These are phyloP conservation scores for Mrakia hoshinonis DNA, from an alignment of 768 basidiomycete genomes.

Conservation along the genomic window DNA sequence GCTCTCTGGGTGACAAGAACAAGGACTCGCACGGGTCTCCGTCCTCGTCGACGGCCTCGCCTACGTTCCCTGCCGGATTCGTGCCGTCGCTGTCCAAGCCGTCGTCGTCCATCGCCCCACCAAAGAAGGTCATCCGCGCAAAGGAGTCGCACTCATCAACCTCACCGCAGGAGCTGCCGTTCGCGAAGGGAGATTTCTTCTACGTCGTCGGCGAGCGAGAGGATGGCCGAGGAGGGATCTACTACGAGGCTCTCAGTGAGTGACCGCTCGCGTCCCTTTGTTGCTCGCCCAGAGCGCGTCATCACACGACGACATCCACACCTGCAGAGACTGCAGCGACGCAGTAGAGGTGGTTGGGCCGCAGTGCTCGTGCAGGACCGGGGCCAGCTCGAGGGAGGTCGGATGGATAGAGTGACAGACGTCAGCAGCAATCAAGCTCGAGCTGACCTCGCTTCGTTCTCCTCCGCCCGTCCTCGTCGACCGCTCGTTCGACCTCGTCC, in stretches of 20 bases:
- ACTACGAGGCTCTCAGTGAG: slow-evolving; percentile 81
- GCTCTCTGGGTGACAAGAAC: slow-evolving; percentile 56
- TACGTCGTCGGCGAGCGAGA: slow-evolving; percentile 68
- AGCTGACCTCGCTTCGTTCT: slow-evolving; percentile 14
- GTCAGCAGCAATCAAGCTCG: neutral
- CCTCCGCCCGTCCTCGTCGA: neutral
- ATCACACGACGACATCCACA: no score
- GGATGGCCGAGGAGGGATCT: slow-evolving; percentile 41
- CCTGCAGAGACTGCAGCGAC: no score
- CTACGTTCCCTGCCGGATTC: neutral
- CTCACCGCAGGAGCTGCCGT: slow-evolving; percentile 76
- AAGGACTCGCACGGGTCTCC: slow-evolving; percentile 50
- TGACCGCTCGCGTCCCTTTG: slow-evolving; percentile 14
- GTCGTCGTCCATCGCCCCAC: slow-evolving; percentile 61
- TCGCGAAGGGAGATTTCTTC: slow-evolving; percentile 93
- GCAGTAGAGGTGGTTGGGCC: no score
- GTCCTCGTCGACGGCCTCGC: slow-evolving; percentile 55
- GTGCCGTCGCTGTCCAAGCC: slow-evolving; percentile 60
- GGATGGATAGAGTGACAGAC: neutral
- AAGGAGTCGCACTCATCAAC: slow-evolving; percentile 56
- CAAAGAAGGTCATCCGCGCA: slow-evolving; percentile 92
- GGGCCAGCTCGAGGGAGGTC: neutral
- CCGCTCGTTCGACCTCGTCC: neutral
- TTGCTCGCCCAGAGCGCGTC: no score
- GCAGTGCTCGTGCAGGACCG: no score